These are phyloP conservation scores for Pseudocercospora cruenta DNA, from an alignment of 2,329 filamentous ascomycete genomes.

Conservation along the genomic window DNA sequence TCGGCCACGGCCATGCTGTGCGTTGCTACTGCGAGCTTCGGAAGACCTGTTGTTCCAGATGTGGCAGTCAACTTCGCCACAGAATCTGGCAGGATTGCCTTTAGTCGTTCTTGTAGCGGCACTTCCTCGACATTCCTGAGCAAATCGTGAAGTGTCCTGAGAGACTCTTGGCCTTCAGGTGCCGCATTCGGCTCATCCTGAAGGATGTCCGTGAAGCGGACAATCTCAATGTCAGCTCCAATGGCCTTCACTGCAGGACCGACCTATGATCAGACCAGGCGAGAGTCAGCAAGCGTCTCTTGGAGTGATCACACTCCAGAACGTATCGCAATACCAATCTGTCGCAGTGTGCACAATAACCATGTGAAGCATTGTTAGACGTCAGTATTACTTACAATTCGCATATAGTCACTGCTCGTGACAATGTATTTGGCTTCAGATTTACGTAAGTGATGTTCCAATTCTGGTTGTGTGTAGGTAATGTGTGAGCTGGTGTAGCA, in stretches of 20 bases:
- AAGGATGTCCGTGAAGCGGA: conserved; percentile 36
- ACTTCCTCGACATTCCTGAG: background rate
- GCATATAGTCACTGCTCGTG: conserved; percentile 43
- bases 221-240: conserved; percentile 37
- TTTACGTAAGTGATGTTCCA: conserved; percentile 51
- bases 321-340: no score
- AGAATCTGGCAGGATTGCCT: background rate
- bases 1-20: background rate
- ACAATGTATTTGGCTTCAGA: conserved; percentile 53
- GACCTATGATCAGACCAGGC: no score
- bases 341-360: no score
- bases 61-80: conserved; percentile 1
- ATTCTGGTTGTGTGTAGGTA: conserved; percentile 50
- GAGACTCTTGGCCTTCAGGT: background rate
- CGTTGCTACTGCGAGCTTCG: background rate
- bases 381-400: conserved; percentile 30
- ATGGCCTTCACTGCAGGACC: conserved; percentile 22
- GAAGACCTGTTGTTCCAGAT: conserved; percentile 1
- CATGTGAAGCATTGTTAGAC: no score
- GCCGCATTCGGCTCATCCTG: background rate
- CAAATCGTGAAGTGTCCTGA: background rate
- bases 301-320: no score
- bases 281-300: no score
- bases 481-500: conserved; percentile 57
- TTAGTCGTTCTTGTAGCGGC: background rate